phyloP scores from a whole-genome alignment of 768 basidiomycete species.

The Tremella mesenterica region DNA sequence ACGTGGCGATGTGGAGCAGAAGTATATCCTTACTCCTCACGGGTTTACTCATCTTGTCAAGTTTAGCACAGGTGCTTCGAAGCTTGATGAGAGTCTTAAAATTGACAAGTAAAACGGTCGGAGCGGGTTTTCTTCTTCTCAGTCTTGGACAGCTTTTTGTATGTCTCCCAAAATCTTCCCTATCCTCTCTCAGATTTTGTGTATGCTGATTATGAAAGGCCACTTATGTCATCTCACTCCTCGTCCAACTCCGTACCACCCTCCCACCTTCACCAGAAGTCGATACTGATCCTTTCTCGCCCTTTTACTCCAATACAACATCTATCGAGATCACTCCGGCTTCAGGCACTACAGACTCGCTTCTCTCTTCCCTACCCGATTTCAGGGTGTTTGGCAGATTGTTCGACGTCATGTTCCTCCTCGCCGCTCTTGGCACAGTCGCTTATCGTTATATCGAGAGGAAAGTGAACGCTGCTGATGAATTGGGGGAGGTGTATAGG shows the following conservation, averaged over 20 bases:
- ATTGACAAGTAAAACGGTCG: conserved; percentile 40
- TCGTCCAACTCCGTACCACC: conserved; percentile 41
- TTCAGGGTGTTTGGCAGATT: conserved; percentile 41
- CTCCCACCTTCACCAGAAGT: conserved; percentile 26
- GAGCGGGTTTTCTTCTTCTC: conserved; percentile 39
- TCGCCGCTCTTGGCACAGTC: conserved; percentile 23
- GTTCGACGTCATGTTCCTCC: conserved; percentile 38
- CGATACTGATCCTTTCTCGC: conserved; percentile 19
- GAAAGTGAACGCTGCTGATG: conserved; percentile 35
- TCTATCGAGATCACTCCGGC: not conserved
- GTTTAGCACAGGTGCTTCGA: conserved; percentile 38
- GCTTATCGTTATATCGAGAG: conserved; percentile 32
- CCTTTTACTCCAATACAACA: conserved; percentile 14
- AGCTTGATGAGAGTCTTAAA: conserved; percentile 34
- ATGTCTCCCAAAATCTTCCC: not conserved
- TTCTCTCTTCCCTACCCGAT: conserved; percentile 40
- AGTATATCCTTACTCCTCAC: conserved; percentile 42
- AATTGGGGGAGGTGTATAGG: conserved; percentile 28
- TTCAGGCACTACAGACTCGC: conserved; percentile 10
- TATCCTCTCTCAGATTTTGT: not conserved
- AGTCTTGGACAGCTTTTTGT: conserved; percentile 42
- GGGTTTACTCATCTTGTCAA: conserved; percentile 39
- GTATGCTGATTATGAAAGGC: conserved; percentile 20
- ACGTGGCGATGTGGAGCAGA: conserved; percentile 35
- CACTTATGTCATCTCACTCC: conserved; percentile 41